Base-by-base conservation (phyloP, 1,139 yeast genomes). In the Lodderomyces metapsilosis region DNA sequence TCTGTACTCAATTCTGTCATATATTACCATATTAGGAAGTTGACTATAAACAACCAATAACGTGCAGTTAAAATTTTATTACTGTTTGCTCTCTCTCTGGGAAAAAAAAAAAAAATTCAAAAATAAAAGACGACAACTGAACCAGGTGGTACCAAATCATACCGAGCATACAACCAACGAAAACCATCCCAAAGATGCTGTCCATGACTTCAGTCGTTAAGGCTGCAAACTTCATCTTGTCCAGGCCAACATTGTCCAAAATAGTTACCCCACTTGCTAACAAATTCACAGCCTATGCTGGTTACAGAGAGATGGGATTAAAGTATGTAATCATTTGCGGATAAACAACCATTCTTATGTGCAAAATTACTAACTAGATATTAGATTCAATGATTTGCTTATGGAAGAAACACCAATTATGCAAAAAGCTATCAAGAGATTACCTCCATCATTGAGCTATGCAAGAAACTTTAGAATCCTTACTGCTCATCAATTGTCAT, bases 221-320 rank as follows among this genome's bases (percentile, higher is more conserved):
- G 72, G 73, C 82, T 50, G 84, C 91, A 53, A 91, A 87, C 66
- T 84, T 74, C 74, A 84, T 89, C 61, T 76, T 86, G 63, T 83
- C 85, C 56, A 80, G 89, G 55, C 96, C 97, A 44, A 63, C 82
- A 44, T 78, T 91, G 59, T 77, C 86, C 53, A 81, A 83, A 62
- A 64, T 89, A 51, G 74, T 87, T 50, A 77, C 83, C 33, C 98
- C 98, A 53, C 76, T 84, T 34, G 86, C 97, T 42, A 79, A 83
- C 62, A 70, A 79, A 52, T 89, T 84, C 68, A 74, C 79, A 53
- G 73, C 82, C 52, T 76, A 77, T 55, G 78, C 95, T 45, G 98
- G 98, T 45, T 89, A 91, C 85, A 86, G 97, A 76, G 81, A 88
- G 66, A 71, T 91, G 76, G 98, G 98, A 40, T 78, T 89, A 58